These are phyloP conservation scores for Aspergillus eucalypticola DNA, from an alignment of 2,329 filamentous ascomycete species.

Conservation along the genomic window DNA sequence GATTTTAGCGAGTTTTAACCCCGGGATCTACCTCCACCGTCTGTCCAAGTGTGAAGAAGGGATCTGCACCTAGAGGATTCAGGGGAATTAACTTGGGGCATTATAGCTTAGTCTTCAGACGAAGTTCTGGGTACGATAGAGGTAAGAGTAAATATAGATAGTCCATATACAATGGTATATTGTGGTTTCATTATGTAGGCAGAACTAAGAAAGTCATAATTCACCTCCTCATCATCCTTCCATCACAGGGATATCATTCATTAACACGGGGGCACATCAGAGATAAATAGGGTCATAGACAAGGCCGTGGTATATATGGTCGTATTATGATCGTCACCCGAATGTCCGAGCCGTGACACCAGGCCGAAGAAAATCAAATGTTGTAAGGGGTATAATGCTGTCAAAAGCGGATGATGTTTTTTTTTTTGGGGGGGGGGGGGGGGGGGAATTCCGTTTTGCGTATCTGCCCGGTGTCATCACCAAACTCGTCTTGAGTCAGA, in stretches of 20 bases:
- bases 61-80: not conserved
- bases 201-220: not conserved
- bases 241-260: slow-evolving; percentile 20
- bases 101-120: too few relatives aligned
- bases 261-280: slow-evolving; percentile 14
- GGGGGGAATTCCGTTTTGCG: too few relatives aligned
- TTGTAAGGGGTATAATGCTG: slow-evolving; percentile 28
- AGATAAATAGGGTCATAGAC: slow-evolving; percentile 11
- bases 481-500: not conserved
- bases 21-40: not conserved
- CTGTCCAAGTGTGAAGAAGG: not conserved
- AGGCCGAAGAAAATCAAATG: slow-evolving; percentile 19
- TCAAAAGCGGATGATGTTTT: slow-evolving; percentile 10
- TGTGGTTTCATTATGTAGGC: not conserved
- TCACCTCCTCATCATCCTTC: slow-evolving; percentile 19
- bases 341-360: slow-evolving; percentile 12
- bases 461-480: not conserved
- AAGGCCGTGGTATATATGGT: slow-evolving; percentile 13
- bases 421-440: too few relatives aligned
- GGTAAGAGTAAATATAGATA: not conserved
- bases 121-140: not conserved
- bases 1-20: not conserved
- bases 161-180: not conserved
- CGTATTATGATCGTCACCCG: slow-evolving; percentile 14
- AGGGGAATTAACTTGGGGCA: not conserved